Evolutionary conservation across 495 filamentous ascomycete species (phyloP).

Genomic region (Penicillium coprophilum): DNA sequence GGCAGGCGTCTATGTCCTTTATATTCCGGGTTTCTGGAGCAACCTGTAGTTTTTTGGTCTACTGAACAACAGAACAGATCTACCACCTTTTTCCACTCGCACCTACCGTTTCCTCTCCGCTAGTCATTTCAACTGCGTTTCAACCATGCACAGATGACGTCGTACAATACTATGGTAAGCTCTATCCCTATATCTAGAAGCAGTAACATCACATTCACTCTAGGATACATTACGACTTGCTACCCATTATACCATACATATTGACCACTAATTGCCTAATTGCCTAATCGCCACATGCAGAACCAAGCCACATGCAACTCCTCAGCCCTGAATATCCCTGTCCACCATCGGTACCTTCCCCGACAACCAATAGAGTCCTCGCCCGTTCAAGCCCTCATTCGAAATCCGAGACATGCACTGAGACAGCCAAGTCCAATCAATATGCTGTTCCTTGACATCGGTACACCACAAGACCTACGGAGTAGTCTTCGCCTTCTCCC

Average conservation of each 20-base stretch:
- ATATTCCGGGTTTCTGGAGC: background rate
- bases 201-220: background rate
- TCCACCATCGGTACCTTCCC: background rate
- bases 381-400: background rate
- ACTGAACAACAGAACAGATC: constrained; percentile 2
- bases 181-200: background rate
- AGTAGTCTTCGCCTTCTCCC: background rate
- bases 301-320: background rate
- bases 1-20: background rate
- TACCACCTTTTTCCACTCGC: background rate
- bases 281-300: background rate
- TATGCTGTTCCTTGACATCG: background rate
- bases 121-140: background rate
- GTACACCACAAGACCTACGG: background rate
- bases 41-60: background rate
- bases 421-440: background rate
- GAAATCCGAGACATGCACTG: background rate
- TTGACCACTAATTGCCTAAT: background rate
- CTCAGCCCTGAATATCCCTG: background rate
- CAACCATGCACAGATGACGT: background rate
- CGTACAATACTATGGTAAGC: background rate
- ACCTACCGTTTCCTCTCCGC: background rate
- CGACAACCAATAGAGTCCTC: background rate
- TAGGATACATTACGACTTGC: background rate
- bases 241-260: background rate